These are phyloP conservation scores for Scheffersomyces coipomensis DNA, from an alignment of 805 yeast species.

Conservation along the genomic window DNA sequence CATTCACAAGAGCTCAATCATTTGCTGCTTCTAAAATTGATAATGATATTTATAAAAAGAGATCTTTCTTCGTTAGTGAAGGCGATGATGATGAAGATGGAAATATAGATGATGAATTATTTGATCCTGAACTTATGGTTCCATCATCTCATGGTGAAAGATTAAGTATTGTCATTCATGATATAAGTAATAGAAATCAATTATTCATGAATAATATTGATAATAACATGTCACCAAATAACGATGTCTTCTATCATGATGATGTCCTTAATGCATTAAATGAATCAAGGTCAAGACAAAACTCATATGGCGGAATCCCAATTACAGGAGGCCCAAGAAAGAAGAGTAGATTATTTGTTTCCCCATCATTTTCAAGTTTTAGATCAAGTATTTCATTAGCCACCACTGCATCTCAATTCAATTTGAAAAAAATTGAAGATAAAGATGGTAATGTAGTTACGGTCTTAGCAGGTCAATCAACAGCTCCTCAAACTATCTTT, in stretches of 20 bases:
- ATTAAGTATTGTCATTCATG: constrained; percentile 54
- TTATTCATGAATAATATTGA: constrained; percentile 15
- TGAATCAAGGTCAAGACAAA: constrained; percentile 28
- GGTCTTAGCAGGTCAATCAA: constrained; percentile 77
- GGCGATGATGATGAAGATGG: constrained; percentile 28
- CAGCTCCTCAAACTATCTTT: constrained; percentile 74
- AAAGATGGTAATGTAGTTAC: constrained; percentile 69
- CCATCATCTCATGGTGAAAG: constrained; percentile 66
- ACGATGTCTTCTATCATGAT: constrained; percentile 41
- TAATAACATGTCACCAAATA: constrained; percentile 9
- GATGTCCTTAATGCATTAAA: constrained; percentile 25
- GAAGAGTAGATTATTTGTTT: constrained; percentile 27
- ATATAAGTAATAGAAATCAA: constrained; percentile 18
- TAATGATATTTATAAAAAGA: constrained; percentile 52
- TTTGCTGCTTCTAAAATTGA: constrained; percentile 49
- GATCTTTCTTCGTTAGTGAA: constrained; percentile 54
- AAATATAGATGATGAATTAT: constrained; percentile 52
- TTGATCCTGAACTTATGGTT: constrained; percentile 66
- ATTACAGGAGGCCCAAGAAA: constrained; percentile 23
- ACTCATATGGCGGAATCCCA: constrained; percentile 16
- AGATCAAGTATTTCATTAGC: constrained; percentile 31
- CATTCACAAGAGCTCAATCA: constrained; percentile 76
- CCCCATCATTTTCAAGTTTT: constrained; percentile 45
- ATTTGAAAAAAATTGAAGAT: constrained; percentile 64
- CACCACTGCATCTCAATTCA: constrained; percentile 49